Evolutionary conservation across 2,329 filamentous ascomycete species (phyloP).

Genomic region (Exophiala aquamarina): DNA sequence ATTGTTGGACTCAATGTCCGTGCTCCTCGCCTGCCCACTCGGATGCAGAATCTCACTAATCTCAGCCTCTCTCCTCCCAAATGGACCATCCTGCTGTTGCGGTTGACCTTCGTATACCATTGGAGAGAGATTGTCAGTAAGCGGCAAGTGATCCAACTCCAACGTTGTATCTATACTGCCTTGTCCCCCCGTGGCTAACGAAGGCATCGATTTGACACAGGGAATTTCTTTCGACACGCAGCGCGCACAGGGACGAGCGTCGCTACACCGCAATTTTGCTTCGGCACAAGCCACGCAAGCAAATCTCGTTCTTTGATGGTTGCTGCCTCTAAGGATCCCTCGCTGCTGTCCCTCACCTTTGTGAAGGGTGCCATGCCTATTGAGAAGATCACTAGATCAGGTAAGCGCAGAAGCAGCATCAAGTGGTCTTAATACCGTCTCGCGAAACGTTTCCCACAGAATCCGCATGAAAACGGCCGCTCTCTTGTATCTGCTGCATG

Average conservation of each 20-base stretch:
- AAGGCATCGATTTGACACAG: neutral
- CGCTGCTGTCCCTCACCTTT: neutral
- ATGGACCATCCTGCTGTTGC: neutral
- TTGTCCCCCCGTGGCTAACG: neutral
- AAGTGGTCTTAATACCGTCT: conserved; percentile 7
- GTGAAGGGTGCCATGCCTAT: conserved; percentile 7
- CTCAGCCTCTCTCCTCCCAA: too few species aligned
- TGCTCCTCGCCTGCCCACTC: too few species aligned
- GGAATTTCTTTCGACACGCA: neutral
- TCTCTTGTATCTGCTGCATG: conserved; percentile 7
- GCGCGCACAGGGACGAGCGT: conserved; percentile 1
- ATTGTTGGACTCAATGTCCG: neutral
- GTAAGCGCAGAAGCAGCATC: neutral
- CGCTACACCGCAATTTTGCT: neutral
- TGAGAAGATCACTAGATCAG: conserved; percentile 12
- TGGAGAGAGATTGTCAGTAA: neutral
- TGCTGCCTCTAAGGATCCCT: neutral
- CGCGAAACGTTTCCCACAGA: conserved; percentile 16
- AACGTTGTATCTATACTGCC: neutral
- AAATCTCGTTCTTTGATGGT: neutral
- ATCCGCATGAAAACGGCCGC: conserved; percentile 27
- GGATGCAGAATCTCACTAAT: too few species aligned
- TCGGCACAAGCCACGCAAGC: conserved; percentile 1
- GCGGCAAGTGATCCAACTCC: neutral
- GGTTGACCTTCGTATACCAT: neutral